These are phyloP conservation scores for Eragrostis tef DNA, from an alignment of 202 grass and related monocot genomes.

Conservation along the genomic window DNA sequence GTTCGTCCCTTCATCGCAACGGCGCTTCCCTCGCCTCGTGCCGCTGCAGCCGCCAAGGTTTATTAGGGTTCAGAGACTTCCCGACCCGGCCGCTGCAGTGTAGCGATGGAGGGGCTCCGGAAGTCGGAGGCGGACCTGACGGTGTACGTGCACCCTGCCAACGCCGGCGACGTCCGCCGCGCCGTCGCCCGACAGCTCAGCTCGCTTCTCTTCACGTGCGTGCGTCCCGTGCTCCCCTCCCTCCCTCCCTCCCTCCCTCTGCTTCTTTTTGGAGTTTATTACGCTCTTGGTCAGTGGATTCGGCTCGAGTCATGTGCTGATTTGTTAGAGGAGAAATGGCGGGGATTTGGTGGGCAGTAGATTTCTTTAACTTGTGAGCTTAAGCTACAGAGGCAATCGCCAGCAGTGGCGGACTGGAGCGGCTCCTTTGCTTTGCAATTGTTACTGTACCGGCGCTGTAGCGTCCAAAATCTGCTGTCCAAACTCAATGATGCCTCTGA, in stretches of 20 bases:
- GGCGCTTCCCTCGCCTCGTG: too few relatives aligned
- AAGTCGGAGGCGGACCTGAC: constrained; percentile 53
- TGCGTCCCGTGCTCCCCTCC: not conserved
- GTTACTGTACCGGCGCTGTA: too few relatives aligned
- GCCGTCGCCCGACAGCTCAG: constrained; percentile 80
- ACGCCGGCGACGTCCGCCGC: constrained; percentile 40
- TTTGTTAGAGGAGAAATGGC: too few relatives aligned
- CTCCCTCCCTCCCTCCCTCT: not conserved
- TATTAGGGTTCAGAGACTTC: constrained; percentile 11
- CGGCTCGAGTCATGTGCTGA: not conserved
- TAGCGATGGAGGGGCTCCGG: constrained; percentile 72
- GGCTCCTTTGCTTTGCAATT: not conserved
- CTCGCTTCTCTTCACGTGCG: constrained; percentile 77
- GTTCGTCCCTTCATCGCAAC: too few relatives aligned
- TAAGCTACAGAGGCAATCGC: not conserved
- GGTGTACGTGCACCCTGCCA: constrained; percentile 82
- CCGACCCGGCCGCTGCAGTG: constrained; percentile 11
- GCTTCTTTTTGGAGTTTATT: not conserved
- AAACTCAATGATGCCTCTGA: too few relatives aligned
- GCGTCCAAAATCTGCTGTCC: too few relatives aligned
- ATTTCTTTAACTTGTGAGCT: not conserved
- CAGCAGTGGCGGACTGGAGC: too few relatives aligned
- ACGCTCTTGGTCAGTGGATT: not conserved
- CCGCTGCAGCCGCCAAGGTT: constrained; percentile 1
- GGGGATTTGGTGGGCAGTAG: not conserved